These are phyloP conservation scores for Sporothrix brasiliensis DNA, from an alignment of 2,329 filamentous ascomycete genomes.

Conservation along the genomic window DNA sequence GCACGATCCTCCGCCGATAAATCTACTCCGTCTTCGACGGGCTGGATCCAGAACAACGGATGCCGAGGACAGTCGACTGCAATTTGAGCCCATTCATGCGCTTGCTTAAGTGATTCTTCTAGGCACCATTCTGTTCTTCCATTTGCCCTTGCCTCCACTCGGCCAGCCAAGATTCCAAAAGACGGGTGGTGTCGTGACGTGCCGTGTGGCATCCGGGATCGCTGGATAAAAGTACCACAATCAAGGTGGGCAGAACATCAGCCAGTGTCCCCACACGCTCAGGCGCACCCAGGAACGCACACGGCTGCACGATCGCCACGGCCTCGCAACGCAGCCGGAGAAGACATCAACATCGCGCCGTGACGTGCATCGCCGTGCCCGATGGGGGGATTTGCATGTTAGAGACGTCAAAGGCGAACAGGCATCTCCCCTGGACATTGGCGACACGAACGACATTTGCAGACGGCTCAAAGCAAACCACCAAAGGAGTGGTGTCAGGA, in stretches of 20 bases:
- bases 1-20: neutral
- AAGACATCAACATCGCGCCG: neutral
- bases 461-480: neutral
- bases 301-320: slow-evolving; percentile 13
- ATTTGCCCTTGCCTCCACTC: neutral
- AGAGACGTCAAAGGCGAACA: slow-evolving; percentile 9
- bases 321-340: slow-evolving; percentile 13
- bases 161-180: neutral
- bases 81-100: slow-evolving; percentile 6
- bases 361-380: neutral
- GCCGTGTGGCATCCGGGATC: slow-evolving; percentile 19
- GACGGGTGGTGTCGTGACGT: slow-evolving; percentile 11
- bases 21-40: neutral
- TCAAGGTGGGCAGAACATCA: slow-evolving; percentile 10
- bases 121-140: neutral
- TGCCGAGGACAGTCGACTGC: neutral
- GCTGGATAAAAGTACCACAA: slow-evolving; percentile 24
- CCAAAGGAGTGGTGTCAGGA: neutral
- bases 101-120: neutral
- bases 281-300: neutral
- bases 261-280: slow-evolving; percentile 3
- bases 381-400: neutral
- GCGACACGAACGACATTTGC: neutral
- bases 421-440: slow-evolving; percentile 20
- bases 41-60: neutral